These are phyloP conservation scores for Metschnikowia borealis DNA, from an alignment of 805 yeast species.

Conservation along the genomic window DNA sequence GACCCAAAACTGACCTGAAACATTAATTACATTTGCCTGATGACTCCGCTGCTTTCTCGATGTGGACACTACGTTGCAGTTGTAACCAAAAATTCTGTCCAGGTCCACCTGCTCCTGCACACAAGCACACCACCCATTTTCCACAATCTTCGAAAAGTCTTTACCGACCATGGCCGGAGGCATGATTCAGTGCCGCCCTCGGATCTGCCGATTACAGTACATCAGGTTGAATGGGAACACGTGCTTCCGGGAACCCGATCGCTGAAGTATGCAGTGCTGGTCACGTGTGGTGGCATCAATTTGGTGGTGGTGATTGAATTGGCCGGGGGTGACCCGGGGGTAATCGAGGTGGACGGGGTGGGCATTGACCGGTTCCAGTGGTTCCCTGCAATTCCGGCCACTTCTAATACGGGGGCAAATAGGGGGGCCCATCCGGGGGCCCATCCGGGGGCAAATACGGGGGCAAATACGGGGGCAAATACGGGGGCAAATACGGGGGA, in stretches of 20 bases:
- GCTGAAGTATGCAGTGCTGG: constrained; percentile 29
- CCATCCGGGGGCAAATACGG: no score
- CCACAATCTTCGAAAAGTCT: background rate
- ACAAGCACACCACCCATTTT: background rate
- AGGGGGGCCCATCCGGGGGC: no score
- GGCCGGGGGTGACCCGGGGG: constrained; percentile 22
- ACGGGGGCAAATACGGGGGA: no score
- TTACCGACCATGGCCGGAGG: background rate
- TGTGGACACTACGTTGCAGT: constrained; percentile 23
- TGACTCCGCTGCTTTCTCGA: constrained; percentile 11
- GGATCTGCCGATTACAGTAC: background rate
- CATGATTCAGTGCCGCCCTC: background rate
- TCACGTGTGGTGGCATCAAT: constrained; percentile 17
- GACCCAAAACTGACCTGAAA: background rate
- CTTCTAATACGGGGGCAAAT: no score
- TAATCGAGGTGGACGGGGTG: constrained; percentile 27
- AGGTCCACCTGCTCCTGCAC: background rate
- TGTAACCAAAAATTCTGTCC: constrained; percentile 1
- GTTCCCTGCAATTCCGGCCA: constrained; percentile 24
- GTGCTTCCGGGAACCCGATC: constrained; percentile 8
- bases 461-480: no score
- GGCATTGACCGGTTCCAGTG: constrained; percentile 33
- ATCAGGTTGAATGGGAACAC: constrained; percentile 24
- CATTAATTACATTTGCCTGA: background rate
- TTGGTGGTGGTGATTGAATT: constrained; percentile 25